phyloP scores from a whole-genome alignment of 1,139 yeast species.

The Saccharomycopsis phalli region DNA sequence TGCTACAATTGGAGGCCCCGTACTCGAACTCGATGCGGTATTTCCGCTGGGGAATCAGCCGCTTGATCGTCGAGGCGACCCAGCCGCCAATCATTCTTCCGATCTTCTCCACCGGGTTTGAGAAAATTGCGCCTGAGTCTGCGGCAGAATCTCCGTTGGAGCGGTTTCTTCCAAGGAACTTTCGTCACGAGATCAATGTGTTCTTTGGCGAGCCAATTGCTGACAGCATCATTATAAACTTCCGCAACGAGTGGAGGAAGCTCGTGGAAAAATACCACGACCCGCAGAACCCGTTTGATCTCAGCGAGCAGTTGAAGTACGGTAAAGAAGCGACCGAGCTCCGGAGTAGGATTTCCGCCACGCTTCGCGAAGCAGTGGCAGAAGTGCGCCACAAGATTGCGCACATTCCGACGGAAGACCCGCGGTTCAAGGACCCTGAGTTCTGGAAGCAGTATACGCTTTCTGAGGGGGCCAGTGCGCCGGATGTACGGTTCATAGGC shows the following conservation, averaged over 20 bases:
- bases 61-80: conserved; percentile 74
- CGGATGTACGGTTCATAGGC: conserved; percentile 61
- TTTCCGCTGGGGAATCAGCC: conserved; percentile 91
- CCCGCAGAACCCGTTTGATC: conserved; percentile 43
- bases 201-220: conserved; percentile 66
- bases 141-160: conserved; percentile 44
- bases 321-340: conserved; percentile 57
- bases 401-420: conserved; percentile 38
- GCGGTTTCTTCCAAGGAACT: conserved; percentile 53
- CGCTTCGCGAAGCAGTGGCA: conserved; percentile 55
- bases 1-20: conserved; percentile 76
- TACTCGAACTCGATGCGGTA: conserved; percentile 79
- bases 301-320: conserved; percentile 49
- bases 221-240: conserved; percentile 49
- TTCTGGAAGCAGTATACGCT: conserved; percentile 66
- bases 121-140: conserved; percentile 77
- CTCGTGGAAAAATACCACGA: conserved; percentile 48
- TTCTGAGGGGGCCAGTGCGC: conserved; percentile 59
- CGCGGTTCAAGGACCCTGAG: conserved; percentile 52
- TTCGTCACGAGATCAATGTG: conserved; percentile 61
- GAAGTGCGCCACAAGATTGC: conserved; percentile 45
- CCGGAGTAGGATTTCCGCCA: conserved; percentile 64
- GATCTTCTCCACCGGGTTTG: conserved; percentile 78
- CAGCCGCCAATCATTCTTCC: conserved; percentile 87
- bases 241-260: conserved; percentile 59